A percentile compares a stretch with the other conserved stretches of the same genome.
These are phyloP conservation scores for Aspergillus quadricinctus DNA, from an alignment of 2,329 filamentous ascomycete species.

Conservation along the genomic window DNA sequence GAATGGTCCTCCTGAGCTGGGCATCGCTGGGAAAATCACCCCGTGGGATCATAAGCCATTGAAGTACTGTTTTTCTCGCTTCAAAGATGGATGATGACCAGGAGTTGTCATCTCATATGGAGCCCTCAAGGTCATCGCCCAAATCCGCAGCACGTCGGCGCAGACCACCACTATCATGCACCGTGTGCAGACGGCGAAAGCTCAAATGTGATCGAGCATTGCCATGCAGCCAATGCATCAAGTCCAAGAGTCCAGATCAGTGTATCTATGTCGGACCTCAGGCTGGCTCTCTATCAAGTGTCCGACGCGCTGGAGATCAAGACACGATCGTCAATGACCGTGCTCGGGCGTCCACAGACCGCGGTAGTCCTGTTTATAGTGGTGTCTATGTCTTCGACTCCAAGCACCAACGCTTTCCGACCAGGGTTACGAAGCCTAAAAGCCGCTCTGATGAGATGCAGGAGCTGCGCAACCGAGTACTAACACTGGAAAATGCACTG, in stretches of 20 bases:
- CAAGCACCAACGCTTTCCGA: slow-evolving; percentile 18
- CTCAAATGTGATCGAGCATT: slow-evolving; percentile 71
- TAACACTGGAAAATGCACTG: slow-evolving; percentile 25
- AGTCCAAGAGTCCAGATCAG: slow-evolving; percentile 46
- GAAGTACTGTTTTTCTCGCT: background rate
- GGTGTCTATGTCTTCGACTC: slow-evolving; percentile 34
- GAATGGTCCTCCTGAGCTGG: background rate
- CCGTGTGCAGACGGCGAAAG: slow-evolving; percentile 70
- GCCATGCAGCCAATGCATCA: slow-evolving; percentile 61
- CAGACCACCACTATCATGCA: slow-evolving; percentile 64
- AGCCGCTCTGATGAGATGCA: slow-evolving; percentile 24
- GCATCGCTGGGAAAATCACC: background rate
- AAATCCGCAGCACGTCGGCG: slow-evolving; percentile 44
- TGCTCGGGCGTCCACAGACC: slow-evolving; percentile 5
- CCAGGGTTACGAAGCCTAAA: slow-evolving; percentile 21
- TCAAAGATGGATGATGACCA: background rate
- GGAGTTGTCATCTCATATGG: background rate
- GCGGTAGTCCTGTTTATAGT: slow-evolving; percentile 12
- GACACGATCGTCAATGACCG: slow-evolving; percentile 4
- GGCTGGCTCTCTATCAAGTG: slow-evolving; percentile 7
- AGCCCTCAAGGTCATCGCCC: slow-evolving; percentile 5
- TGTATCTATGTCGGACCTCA: slow-evolving; percentile 49
- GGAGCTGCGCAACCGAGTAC: slow-evolving; percentile 26
- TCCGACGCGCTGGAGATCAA: background rate
- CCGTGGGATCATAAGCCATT: background rate